Conservation (phyloP, 345 rosid species). For the Hypericum perforatum region DNA sequence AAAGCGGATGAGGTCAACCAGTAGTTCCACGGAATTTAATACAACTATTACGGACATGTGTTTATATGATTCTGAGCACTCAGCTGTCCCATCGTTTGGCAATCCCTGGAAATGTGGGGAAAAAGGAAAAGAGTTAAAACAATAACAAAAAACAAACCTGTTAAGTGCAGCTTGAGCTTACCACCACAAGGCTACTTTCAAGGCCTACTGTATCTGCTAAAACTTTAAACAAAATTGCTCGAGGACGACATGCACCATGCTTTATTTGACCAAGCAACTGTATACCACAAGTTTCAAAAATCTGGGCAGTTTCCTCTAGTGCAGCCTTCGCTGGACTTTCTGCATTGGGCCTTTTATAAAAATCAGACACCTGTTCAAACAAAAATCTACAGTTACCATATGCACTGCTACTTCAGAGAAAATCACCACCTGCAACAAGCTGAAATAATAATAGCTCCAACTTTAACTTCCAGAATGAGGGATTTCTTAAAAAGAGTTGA, state of each 20-base stretch:
- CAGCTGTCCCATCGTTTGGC: slow-evolving; percentile 80
- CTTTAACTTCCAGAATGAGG: too few relatives aligned
- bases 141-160: not conserved
- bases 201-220: slow-evolving; percentile 92
- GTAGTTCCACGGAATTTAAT: slow-evolving; percentile 71
- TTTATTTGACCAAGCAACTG: slow-evolving; percentile 93
- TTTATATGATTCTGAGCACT: slow-evolving; percentile 64
- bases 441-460: too few relatives aligned
- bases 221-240: slow-evolving; percentile 90
- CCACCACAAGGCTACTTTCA: slow-evolving; percentile 88
- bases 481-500: too few relatives aligned
- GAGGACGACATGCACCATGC: slow-evolving; percentile 84
- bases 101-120: slow-evolving; percentile 48
- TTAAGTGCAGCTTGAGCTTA: slow-evolving; percentile 34
- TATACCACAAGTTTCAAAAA: slow-evolving; percentile 60
- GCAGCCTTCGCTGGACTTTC: slow-evolving; percentile 82
- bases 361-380: slow-evolving; percentile 62
- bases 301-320: slow-evolving; percentile 49
- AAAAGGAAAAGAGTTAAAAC: not conserved
- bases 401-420: not conserved
- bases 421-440: too few relatives aligned
- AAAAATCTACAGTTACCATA: slow-evolving; percentile 1
- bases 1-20: slow-evolving; percentile 96
- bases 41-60: slow-evolving; percentile 86
- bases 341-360: slow-evolving; percentile 62